Evolutionary conservation across 441 rosid species (phyloP).

Genomic region (Populus tomentosa): DNA sequence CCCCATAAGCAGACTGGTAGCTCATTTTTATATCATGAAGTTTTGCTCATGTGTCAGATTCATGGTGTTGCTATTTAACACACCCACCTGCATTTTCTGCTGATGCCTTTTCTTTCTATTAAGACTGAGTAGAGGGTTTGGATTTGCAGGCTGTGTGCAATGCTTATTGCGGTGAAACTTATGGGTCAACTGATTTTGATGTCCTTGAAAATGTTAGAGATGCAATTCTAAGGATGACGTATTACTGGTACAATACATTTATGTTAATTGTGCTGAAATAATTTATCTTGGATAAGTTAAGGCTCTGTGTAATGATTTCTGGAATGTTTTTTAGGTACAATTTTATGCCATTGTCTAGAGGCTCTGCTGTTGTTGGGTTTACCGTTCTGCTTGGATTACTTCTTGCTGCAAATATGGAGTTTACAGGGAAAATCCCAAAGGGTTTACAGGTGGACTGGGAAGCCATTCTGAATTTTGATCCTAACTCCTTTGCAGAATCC

Average conservation of each 20-base stretch:
- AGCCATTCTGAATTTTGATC: constrained; percentile 73
- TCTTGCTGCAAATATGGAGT: constrained; percentile 94
- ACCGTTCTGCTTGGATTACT: constrained; percentile 77
- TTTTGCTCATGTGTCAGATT: neutral
- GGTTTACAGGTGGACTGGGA: constrained; percentile 95
- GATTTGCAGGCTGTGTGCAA: constrained; percentile 72
- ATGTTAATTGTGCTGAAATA: constrained; percentile 1
- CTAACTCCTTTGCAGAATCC: constrained; percentile 55
- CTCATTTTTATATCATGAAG: too few species aligned
- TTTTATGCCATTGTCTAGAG: constrained; percentile 98
- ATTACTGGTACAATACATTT: constrained; percentile 71
- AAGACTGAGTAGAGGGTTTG: constrained; percentile 15
- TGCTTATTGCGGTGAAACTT: constrained; percentile 76
- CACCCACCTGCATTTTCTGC: neutral
- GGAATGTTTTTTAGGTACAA: constrained; percentile 61
- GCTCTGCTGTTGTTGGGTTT: constrained; percentile 86
- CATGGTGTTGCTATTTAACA: neutral
- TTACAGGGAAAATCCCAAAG: constrained; percentile 62
- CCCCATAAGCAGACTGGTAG: too few species aligned
- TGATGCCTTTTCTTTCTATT: neutral
- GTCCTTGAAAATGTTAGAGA: constrained; percentile 72
- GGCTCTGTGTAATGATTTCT: constrained; percentile 3
- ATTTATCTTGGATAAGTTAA: constrained; percentile 1
- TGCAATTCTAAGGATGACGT: constrained; percentile 83
- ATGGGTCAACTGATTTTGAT: constrained; percentile 58